phyloP scores from a whole-genome alignment of 352 stramenopile genomes.

The Phytophthora europaea region DNA sequence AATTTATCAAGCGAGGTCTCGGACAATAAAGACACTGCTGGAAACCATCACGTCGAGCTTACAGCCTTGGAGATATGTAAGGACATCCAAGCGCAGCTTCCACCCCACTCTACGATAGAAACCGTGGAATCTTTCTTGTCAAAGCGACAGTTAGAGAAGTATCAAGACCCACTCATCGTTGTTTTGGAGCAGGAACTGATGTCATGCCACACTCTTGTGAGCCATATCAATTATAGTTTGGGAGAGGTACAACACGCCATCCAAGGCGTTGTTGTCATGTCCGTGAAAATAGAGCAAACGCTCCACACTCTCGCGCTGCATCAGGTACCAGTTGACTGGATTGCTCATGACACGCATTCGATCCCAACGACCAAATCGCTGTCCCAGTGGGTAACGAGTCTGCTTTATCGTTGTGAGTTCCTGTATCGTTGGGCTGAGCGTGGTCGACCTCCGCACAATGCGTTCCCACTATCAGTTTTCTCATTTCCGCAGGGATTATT shows the following conservation, averaged over 20 bases:
- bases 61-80: conserved; percentile 25
- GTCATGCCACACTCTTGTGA: conserved; percentile 60
- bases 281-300: conserved; percentile 58
- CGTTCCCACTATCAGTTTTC: conserved; percentile 74
- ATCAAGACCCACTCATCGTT: conserved; percentile 63
- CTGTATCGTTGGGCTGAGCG: conserved; percentile 58
- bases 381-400: conserved; percentile 62
- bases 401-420: conserved; percentile 69
- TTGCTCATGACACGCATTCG: conserved; percentile 21
- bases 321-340: conserved; percentile 69
- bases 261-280: conserved; percentile 68
- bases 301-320: conserved; percentile 57
- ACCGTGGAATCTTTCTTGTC: conserved; percentile 8
- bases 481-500: conserved; percentile 84
- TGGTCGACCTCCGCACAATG: conserved; percentile 32
- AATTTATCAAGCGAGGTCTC: neutral
- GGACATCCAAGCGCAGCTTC: conserved; percentile 40
- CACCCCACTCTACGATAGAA: conserved; percentile 7
- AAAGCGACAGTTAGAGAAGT: neutral
- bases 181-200: conserved; percentile 76
- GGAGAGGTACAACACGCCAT: conserved; percentile 66
- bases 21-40: neutral
- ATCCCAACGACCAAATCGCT: conserved; percentile 51
- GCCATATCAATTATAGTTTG: conserved; percentile 50
- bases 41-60: conserved; percentile 18